These are phyloP conservation scores for Hymenoscyphus fructigenus DNA, from an alignment of 2,329 filamentous ascomycete species.

Conservation along the genomic window DNA sequence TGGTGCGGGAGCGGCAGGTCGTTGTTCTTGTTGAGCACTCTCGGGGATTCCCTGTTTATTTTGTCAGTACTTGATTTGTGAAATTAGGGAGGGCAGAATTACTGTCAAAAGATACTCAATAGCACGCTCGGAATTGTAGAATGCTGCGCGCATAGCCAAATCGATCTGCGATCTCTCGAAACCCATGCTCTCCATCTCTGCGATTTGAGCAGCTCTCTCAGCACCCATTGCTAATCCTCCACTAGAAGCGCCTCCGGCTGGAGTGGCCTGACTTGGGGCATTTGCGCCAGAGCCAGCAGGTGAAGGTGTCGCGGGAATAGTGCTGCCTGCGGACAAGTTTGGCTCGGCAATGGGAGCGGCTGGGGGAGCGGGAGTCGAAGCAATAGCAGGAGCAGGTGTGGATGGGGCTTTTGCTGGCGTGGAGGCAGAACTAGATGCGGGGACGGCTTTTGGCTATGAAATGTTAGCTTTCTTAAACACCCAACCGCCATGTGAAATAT, in stretches of 20 bases:
- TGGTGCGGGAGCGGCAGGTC: conserved; percentile 45
- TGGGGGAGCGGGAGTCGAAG: conserved; percentile 56
- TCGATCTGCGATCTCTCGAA: conserved; percentile 88
- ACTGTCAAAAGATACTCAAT: conserved; percentile 93
- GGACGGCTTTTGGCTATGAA: conserved; percentile 65
- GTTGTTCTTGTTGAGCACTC: conserved; percentile 70
- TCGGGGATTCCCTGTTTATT: conserved; percentile 79
- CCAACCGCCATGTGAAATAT: conserved; percentile 28
- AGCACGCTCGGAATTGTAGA: conserved; percentile 94
- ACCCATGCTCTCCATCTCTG: conserved; percentile 97
- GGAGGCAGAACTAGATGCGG: conserved; percentile 46
- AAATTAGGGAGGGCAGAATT: conserved; percentile 39
- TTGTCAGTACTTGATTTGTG: conserved; percentile 17
- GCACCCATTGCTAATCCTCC: conserved; percentile 77
- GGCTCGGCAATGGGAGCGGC: conserved; percentile 62
- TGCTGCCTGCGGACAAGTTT: conserved; percentile 45
- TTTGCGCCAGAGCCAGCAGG: conserved; percentile 46
- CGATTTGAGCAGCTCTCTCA: conserved; percentile 77
- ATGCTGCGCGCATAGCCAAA: conserved; percentile 91
- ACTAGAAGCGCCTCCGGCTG: conserved; percentile 64
- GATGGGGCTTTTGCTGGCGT: conserved; percentile 53
- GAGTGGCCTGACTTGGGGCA: conserved; percentile 44
- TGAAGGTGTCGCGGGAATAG: conserved; percentile 49
- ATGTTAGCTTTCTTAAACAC: conserved; percentile 25
- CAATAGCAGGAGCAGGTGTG: conserved; percentile 60